Conservation (phyloP, 164 flowering plant genomes). For the Aristolochia fimbriata region DNA sequence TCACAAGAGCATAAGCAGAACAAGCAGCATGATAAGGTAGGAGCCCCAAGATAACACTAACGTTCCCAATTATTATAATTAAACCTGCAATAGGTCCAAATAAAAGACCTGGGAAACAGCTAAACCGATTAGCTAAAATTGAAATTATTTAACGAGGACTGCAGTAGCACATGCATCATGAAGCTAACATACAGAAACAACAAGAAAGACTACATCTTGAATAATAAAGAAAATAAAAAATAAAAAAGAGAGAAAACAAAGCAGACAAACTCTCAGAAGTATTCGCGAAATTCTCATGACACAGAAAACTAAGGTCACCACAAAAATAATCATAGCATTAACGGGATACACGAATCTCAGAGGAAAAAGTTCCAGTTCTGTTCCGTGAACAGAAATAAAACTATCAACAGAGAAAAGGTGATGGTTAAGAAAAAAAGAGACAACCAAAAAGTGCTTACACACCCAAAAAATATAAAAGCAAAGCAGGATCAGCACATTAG, state of each 20-base stretch:
- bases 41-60: constrained; percentile 59
- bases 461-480: too few relatives aligned
- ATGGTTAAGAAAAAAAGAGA: neutral
- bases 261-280: neutral
- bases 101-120: constrained; percentile 42
- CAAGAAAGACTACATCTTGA: constrained; percentile 2
- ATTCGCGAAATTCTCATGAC: neutral
- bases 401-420: neutral
- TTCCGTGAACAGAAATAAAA: neutral
- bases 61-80: constrained; percentile 59
- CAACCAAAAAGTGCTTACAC: neutral
- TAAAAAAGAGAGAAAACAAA: neutral
- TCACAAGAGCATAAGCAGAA: constrained; percentile 62
- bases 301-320: neutral
- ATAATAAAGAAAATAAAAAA: too few relatives aligned
- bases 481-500: too few relatives aligned
- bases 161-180: too few relatives aligned
- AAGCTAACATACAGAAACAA: neutral
- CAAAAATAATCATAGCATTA: too few relatives aligned
- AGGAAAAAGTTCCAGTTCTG: neutral
- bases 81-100: constrained; percentile 81
- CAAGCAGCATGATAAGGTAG: constrained; percentile 79
- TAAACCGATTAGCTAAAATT: neutral
- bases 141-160: too few relatives aligned
- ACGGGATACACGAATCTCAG: neutral